Percentiles rank a stretch among this genome's conserved stretches.
phyloP scores from a whole-genome alignment of 768 basidiomycete species.

The Daedaleopsis sinensis region DNA sequence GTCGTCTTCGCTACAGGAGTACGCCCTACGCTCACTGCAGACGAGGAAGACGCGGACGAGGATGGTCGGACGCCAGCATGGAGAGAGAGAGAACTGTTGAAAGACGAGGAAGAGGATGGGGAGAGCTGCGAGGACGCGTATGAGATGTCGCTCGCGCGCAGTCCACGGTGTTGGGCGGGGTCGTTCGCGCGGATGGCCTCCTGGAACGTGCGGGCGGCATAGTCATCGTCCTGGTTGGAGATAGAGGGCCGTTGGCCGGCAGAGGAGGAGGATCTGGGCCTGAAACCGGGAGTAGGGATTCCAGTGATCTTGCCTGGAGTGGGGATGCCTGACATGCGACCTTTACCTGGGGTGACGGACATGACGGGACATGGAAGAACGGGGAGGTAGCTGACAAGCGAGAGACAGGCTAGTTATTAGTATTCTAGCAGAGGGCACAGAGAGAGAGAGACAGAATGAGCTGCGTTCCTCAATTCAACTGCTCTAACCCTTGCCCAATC shows the following conservation, averaged over 20 bases:
- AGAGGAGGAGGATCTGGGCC: constrained; percentile 69
- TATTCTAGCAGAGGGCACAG: constrained; percentile 3
- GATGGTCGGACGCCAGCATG: constrained; percentile 54
- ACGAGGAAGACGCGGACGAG: constrained; percentile 62
- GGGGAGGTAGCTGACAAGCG: constrained; percentile 1
- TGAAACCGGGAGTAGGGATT: constrained; percentile 68
- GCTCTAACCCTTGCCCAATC: constrained; percentile 13
- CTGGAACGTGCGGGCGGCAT: constrained; percentile 70
- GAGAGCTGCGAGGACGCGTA: constrained; percentile 43
- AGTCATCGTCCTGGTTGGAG: constrained; percentile 50
- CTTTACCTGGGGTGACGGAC: constrained; percentile 48
- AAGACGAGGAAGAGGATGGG: constrained; percentile 48
- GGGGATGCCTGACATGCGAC: constrained; percentile 46
- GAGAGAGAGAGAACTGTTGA: constrained; percentile 46
- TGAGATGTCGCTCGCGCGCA: constrained; percentile 40
- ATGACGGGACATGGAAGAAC: constrained; percentile 30
- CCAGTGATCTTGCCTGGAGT: constrained; percentile 48
- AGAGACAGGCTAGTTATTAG: constrained; percentile 1
- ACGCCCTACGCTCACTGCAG: constrained; percentile 36
- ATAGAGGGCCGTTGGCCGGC: constrained; percentile 34
- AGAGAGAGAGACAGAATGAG: constrained; percentile 13
- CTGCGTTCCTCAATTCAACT: constrained; percentile 5
- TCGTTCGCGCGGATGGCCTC: constrained; percentile 84
- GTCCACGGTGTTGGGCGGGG: constrained; percentile 67
- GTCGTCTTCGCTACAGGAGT: constrained; percentile 46